Evolutionary conservation across 768 basidiomycete species (phyloP), one percentile per base, ranked within the genome.

Genomic region (Suillus spraguei): DNA sequence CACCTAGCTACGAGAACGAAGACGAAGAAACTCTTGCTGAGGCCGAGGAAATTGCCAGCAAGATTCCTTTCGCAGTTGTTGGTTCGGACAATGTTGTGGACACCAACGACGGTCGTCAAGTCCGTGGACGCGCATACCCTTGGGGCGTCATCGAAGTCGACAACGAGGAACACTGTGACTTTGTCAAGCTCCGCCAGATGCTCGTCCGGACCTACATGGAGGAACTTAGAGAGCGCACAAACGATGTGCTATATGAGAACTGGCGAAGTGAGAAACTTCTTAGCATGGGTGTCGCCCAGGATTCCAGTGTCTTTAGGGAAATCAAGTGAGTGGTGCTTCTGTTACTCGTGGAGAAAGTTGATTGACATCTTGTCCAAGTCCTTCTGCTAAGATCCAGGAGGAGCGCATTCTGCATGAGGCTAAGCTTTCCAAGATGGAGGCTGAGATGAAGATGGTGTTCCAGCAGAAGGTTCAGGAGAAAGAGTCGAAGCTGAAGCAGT

Each of bases 371-470:
- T 62, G 55, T 53, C 60, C 2, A 69, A 99, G 97, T 79, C 97
- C 97, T 66, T 96, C 96, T 56, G 93, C 92, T 64, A 91, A 95
- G 78, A 86, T 94, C 81, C 95, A 96, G 67, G 97, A 99, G 75
- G 97, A 99, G 75, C 92, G 97, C 62, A 83, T 94, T 60, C 78
- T 98, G 73, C 97, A 99, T 79, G 97, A 99, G 80, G 92, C 93
- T 69, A 99, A 99, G 78, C 87, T 99, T 61, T 87, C 94, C 62
- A 99, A 99, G 88, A 98, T 98, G 91, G 97, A 99, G 81, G 92
- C 95, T 62, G 97, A 99, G 84, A 99, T 99, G 97, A 99, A 98
- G 88, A 95, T 97, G 94, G 97, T 99, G 70, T 99, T 99, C 95
- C 95, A 96, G 76, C 97, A 99, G 80, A 99, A 99, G 78, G 97